Conservation (phyloP, 768 basidiomycete genomes). For the Cubamyces sp. region DNA sequence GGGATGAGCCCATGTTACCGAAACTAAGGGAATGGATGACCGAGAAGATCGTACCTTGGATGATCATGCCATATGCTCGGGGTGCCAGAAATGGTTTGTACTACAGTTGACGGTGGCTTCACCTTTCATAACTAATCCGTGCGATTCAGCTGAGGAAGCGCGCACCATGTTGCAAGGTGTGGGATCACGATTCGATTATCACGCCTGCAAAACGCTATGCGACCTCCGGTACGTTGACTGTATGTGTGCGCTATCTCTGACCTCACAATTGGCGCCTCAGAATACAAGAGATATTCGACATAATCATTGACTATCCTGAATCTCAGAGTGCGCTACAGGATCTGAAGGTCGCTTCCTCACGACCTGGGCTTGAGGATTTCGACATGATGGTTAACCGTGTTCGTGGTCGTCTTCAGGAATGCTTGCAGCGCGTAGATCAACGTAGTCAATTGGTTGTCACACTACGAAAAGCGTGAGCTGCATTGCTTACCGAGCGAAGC, state of each 20-base stretch:
- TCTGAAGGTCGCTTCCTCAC: constrained; percentile 58
- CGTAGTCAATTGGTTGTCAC: constrained; percentile 74
- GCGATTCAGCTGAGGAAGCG: constrained; percentile 65
- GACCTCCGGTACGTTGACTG: constrained; percentile 69
- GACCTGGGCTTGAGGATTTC: constrained; percentile 5
- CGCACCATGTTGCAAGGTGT: constrained; percentile 74
- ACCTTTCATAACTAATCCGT: neutral
- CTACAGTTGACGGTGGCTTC: too few species aligned
- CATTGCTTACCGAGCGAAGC: neutral
- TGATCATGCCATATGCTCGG: constrained; percentile 78
- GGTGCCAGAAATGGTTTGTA: constrained; percentile 59
- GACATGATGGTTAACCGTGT: neutral
- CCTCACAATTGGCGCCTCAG: constrained; percentile 35
- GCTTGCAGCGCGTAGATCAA: constrained; percentile 79
- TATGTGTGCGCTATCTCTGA: neutral
- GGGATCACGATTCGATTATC: constrained; percentile 86
- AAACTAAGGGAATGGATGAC: constrained; percentile 77
- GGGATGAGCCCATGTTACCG: constrained; percentile 67
- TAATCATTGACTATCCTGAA: constrained; percentile 93
- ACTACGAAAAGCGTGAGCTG: constrained; percentile 76
- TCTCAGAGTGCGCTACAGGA: constrained; percentile 85
- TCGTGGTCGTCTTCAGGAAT: constrained; percentile 53
- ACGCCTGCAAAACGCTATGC: constrained; percentile 89
- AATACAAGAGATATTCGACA: constrained; percentile 89
- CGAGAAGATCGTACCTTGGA: constrained; percentile 81